These are phyloP conservation scores for Punica granatum DNA, from an alignment of 345 rosid genomes.

Conservation along the genomic window DNA sequence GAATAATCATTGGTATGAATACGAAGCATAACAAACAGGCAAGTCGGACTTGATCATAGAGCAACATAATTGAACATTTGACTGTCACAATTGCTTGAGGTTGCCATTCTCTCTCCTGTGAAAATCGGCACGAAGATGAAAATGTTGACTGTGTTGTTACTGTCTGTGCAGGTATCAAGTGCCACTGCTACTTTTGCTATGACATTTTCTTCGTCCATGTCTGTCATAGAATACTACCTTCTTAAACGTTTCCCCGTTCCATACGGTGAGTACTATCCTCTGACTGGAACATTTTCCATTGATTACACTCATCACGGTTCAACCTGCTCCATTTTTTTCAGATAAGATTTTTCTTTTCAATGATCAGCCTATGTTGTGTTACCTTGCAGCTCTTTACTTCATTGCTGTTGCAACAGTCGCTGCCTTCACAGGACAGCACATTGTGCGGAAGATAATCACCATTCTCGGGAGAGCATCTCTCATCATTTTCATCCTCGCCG, in stretches of 20 bases:
- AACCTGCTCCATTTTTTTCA: background rate
- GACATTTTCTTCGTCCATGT: conserved; percentile 42
- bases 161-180: conserved; percentile 24
- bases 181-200: conserved; percentile 39
- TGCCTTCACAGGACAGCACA: conserved; percentile 26
- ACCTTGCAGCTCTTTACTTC: conserved; percentile 25
- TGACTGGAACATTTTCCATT: background rate
- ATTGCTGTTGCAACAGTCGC: conserved; percentile 23
- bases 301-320: too few relatives aligned
- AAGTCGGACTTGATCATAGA: background rate
- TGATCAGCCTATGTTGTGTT: background rate
- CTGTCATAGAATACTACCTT: conserved; percentile 35
- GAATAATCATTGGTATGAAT: background rate
- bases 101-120: too few relatives aligned
- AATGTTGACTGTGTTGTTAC: background rate
- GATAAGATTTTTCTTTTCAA: background rate
- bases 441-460: conserved; percentile 21
- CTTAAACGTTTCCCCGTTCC: conserved; percentile 43
- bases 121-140: too few relatives aligned
- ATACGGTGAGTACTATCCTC: conserved; percentile 17
- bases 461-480: conserved; percentile 29
- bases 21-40: too few relatives aligned
- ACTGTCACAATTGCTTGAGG: too few relatives aligned
- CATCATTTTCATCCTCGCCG: conserved; percentile 29
- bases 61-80: too few relatives aligned